Percentiles rank a stretch among this genome's conserved stretches.
phyloP scores from a whole-genome alignment of 257 asterid genomes.

The Primulina tabacum region DNA sequence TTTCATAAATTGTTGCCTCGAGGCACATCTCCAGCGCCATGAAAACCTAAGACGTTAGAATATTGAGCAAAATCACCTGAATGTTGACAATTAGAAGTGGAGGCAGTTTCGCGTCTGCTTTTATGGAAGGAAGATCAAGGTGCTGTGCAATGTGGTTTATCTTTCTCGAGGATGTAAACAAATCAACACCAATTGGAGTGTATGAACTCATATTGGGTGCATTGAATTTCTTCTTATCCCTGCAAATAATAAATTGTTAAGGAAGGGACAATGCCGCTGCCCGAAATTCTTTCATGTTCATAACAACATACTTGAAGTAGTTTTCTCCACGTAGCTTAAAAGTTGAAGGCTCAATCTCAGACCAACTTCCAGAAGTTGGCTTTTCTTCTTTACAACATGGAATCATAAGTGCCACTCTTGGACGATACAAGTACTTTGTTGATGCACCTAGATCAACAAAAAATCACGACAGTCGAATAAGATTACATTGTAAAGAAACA shows the following conservation, averaged over 20 bases:
- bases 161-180: constrained; percentile 67
- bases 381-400: constrained; percentile 71
- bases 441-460: constrained; percentile 55
- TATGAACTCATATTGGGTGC: constrained; percentile 75
- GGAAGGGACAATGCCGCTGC: constrained; percentile 5
- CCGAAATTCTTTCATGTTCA: neutral
- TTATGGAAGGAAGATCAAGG: constrained; percentile 72
- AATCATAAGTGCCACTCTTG: constrained; percentile 77
- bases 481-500: neutral
- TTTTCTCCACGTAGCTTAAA: constrained; percentile 83
- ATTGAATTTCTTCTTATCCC: constrained; percentile 88
- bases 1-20: neutral
- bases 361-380: constrained; percentile 72
- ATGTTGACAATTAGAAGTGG: constrained; percentile 77
- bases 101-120: constrained; percentile 60
- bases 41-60: neutral
- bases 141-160: constrained; percentile 89
- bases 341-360: constrained; percentile 69
- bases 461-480: constrained; percentile 8
- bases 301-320: constrained; percentile 67
- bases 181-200: constrained; percentile 86
- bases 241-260: constrained; percentile 36
- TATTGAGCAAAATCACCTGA: constrained; percentile 50
- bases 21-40: neutral
- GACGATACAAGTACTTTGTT: constrained; percentile 62